These are phyloP conservation scores for Urtica urens DNA, from an alignment of 306 rosid genomes.

Conservation along the genomic window DNA sequence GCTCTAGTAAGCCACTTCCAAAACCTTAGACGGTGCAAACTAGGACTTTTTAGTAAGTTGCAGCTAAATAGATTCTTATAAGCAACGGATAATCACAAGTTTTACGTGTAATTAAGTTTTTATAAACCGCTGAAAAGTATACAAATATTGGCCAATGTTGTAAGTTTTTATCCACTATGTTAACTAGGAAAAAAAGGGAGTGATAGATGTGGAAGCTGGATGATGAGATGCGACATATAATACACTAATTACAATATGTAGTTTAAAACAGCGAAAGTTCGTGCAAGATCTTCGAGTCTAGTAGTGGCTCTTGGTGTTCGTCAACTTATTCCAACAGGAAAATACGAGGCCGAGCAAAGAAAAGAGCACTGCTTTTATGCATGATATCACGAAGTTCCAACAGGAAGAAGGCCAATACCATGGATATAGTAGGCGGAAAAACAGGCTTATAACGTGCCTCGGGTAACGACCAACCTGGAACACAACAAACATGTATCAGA, in stretches of 20 bases:
- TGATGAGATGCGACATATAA: background rate
- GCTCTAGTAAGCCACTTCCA: too few species aligned
- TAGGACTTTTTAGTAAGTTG: too few species aligned
- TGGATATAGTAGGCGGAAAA: slow-evolving; percentile 89
- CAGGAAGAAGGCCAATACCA: slow-evolving; percentile 99
- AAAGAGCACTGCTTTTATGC: slow-evolving; percentile 40
- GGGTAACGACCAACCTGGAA: slow-evolving; percentile 85
- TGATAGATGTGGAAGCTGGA: too few species aligned
- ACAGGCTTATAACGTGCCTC: slow-evolving; percentile 85
- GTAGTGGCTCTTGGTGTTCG: slow-evolving; percentile 20
- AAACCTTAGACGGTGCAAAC: too few species aligned
- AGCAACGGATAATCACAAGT: too few species aligned
- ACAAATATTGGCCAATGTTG: too few species aligned
- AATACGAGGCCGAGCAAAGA: slow-evolving; percentile 46
- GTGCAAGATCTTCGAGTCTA: background rate
- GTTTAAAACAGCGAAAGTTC: background rate
- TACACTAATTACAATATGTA: background rate
- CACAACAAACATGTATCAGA: background rate
- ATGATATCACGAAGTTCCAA: slow-evolving; percentile 60
- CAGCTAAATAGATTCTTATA: too few species aligned
- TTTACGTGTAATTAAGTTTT: too few species aligned
- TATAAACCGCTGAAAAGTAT: too few species aligned
- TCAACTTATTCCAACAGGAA: slow-evolving; percentile 47
- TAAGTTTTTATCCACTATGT: too few species aligned
- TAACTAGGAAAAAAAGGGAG: too few species aligned